These are phyloP conservation scores for Erigeron canadensis DNA, from an alignment of 129 eudicot genomes.

Conservation along the genomic window DNA sequence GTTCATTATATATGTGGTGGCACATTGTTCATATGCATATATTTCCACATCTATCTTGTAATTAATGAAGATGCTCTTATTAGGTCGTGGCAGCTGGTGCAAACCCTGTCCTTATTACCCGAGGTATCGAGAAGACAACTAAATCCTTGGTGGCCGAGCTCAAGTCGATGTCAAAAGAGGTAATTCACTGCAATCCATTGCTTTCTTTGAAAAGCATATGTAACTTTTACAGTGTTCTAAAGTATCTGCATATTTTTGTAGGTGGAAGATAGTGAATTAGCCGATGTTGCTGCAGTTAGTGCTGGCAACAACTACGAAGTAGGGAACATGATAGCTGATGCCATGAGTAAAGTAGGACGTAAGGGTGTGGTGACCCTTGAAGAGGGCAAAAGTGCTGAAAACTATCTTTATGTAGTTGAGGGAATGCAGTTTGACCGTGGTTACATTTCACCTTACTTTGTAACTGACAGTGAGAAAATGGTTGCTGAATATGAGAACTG, in stretches of 20 bases:
- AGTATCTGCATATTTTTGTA: constrained; percentile 11
- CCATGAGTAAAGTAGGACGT: constrained; percentile 86
- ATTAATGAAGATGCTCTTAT: constrained; percentile 1
- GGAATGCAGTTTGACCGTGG: constrained; percentile 98
- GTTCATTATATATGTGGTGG: background rate
- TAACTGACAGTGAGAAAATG: constrained; percentile 91
- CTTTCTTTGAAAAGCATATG: background rate
- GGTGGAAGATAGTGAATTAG: constrained; percentile 91
- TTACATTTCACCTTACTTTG: constrained; percentile 92
- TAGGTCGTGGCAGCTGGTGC: constrained; percentile 97
- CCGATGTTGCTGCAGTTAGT: constrained; percentile 97
- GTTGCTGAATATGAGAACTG: constrained; percentile 81
- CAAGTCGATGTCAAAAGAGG: constrained; percentile 79
- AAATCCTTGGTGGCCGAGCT: constrained; percentile 83
- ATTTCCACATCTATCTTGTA: background rate
- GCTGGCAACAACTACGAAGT: constrained; percentile 97
- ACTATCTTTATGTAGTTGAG: constrained; percentile 84
- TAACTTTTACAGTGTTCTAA: background rate
- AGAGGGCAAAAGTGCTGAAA: constrained; percentile 85
- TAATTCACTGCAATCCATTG: constrained; percentile 11
- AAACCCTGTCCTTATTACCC: constrained; percentile 82
- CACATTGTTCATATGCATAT: background rate
- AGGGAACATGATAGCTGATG: constrained; percentile 94
- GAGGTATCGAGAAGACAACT: constrained; percentile 90
- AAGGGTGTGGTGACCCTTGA: constrained; percentile 96